These are phyloP conservation scores for Lichtheimia corymbifera DNA, from an alignment of 371 early-diverging fungal genomes.

Conservation along the genomic window DNA sequence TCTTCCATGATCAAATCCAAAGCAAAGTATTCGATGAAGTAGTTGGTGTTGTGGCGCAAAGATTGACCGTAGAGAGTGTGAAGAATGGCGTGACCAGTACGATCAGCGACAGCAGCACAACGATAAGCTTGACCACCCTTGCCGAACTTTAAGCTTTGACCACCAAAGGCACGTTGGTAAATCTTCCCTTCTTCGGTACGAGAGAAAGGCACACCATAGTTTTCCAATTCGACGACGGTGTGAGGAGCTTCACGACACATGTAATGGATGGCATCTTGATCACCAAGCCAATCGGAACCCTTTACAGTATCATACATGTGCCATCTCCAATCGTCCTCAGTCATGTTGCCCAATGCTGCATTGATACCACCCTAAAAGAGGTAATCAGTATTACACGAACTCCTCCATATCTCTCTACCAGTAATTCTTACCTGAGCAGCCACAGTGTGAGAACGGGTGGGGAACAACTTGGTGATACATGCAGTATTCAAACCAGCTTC, in stretches of 20 bases:
- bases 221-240: conserved; percentile 95
- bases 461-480: conserved; percentile 98
- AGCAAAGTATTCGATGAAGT: conserved; percentile 98
- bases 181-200: conserved; percentile 96
- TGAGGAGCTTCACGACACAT: conserved; percentile 97
- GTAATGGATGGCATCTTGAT: conserved; percentile 99
- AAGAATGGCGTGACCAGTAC: conserved; percentile 96
- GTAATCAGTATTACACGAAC: background rate
- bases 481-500: conserved; percentile 97
- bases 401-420: background rate
- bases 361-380: conserved; percentile 90
- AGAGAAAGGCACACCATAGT: conserved; percentile 98
- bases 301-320: conserved; percentile 99
- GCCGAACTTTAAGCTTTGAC: conserved; percentile 92
- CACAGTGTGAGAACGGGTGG: conserved; percentile 97
- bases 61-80: conserved; percentile 98
- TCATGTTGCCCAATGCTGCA: conserved; percentile 98
- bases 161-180: conserved; percentile 98
- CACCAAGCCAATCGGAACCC: conserved; percentile 97
- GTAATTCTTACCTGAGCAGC: conserved; percentile 83
- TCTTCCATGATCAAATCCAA: conserved; percentile 98
- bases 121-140: conserved; percentile 96
- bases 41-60: conserved; percentile 92
- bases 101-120: conserved; percentile 97
- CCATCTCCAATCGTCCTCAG: conserved; percentile 99